phyloP scores from a whole-genome alignment of 495 filamentous ascomycete genomes.

The Cudoniella acicularis region DNA sequence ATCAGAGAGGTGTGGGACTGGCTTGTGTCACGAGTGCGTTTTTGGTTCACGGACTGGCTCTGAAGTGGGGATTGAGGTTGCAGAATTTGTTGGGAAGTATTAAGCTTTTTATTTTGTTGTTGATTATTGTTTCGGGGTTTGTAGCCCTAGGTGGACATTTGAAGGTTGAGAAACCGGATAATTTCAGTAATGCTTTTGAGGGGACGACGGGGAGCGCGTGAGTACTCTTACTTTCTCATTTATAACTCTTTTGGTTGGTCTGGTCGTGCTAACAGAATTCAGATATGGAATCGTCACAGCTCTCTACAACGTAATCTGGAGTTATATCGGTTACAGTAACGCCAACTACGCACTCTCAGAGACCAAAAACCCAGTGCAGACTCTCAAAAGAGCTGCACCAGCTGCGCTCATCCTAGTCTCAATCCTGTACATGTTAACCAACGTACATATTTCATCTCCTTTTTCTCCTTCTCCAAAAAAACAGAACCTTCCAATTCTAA shows the following conservation, averaged over 20 bases:
- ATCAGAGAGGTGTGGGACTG: constrained; percentile 61
- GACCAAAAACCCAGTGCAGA: constrained; percentile 58
- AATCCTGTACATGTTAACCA: constrained; percentile 64
- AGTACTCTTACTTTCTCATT: neutral
- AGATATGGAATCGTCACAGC: constrained; percentile 62
- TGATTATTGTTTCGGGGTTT: constrained; percentile 64
- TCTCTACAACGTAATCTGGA: constrained; percentile 64
- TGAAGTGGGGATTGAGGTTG: constrained; percentile 67
- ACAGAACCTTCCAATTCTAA: neutral
- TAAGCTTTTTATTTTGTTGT: constrained; percentile 63
- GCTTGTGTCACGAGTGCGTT: constrained; percentile 63
- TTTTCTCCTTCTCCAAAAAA: neutral
- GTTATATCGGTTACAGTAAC: constrained; percentile 63
- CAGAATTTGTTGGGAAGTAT: constrained; percentile 63
- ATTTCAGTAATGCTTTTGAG: constrained; percentile 64
- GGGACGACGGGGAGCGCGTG: constrained; percentile 30
- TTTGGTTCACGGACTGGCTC: constrained; percentile 53
- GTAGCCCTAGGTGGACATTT: constrained; percentile 51
- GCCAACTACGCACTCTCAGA: constrained; percentile 60
- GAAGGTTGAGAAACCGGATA: constrained; percentile 53
- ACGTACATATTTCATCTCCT: constrained; percentile 42
- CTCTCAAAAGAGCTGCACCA: constrained; percentile 60
- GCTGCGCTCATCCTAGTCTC: constrained; percentile 57
- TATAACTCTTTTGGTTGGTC: neutral
- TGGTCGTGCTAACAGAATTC: neutral